Base-by-base conservation (phyloP, 2,329 filamentous ascomycete species). In the Xylaria sp. region DNA sequence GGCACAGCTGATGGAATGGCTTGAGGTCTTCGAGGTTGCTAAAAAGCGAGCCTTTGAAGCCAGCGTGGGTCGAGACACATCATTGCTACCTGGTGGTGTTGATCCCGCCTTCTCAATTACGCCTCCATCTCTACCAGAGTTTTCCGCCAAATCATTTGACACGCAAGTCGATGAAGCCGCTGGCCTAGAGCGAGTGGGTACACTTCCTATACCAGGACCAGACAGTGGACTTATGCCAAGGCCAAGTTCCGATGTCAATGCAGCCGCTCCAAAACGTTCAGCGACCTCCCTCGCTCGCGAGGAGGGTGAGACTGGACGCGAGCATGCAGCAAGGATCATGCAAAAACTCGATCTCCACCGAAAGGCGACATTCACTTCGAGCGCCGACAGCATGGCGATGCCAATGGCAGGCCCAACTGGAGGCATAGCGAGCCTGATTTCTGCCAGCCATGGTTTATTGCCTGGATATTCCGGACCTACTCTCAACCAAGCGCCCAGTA, bases 21-120 rank as follows among this genome's bases (percentile, higher is more conserved):
- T 99, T 62, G 89, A 92, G 70, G 90, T 95, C 0, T 97, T 99
- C 73, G 95, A 99, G 73, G 88, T 94, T 17, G 94, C 95, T 60
- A 99, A 99, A 81, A 93, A 94, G 73, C 93, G 91, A 76, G 95
- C 95, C 0, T 87, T 99, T 54, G 93, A 98, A 76, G 90, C 85
- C 17, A 90, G 84, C 74, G 86, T 89, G 70, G 84, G 83, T 36
- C 81, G 84, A 57, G 84, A 84, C 55, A 82, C 77, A 62, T 80
- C 78, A 25, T 77, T 81, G 2, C 76, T 85, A 4, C 79, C 83
- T 5, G 84, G 85, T 27, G 82, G 83, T 27, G 75, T 85, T 53
- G 90, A 91, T 73, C 89, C 94, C 60, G 96, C 96, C 13, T 99
- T 98, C 80, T 92, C 94, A 6, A 96, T 99, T 71, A 96, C 92